Evolutionary conservation across 2,329 filamentous ascomycete genomes (phyloP).

Genomic region (Fusarium continuum): DNA sequence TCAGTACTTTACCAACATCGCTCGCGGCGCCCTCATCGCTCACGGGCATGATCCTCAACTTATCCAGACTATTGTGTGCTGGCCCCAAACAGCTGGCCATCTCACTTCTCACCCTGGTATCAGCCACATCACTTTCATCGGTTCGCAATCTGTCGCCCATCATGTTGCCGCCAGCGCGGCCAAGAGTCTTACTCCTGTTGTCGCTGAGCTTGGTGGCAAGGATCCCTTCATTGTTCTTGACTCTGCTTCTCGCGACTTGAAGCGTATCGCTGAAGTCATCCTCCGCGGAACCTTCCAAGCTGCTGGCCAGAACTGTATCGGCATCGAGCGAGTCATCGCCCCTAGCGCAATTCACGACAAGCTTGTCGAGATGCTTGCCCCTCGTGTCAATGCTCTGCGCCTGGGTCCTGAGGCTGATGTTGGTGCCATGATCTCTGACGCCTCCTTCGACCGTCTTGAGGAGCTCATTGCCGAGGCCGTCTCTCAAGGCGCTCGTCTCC

Average conservation of each 20-base stretch:
- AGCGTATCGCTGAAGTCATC: slow-evolving; percentile 80
- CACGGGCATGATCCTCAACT: slow-evolving; percentile 86
- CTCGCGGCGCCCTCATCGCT: slow-evolving; percentile 78
- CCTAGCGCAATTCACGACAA: slow-evolving; percentile 78
- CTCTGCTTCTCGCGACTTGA: slow-evolving; percentile 72
- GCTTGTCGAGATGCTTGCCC: slow-evolving; percentile 75
- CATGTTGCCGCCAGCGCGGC: slow-evolving; percentile 88
- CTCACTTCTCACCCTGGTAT: slow-evolving; percentile 87
- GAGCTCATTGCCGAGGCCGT: slow-evolving; percentile 80
- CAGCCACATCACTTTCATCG: slow-evolving; percentile 94
- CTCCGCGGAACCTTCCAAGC: slow-evolving; percentile 95
- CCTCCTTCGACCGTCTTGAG: slow-evolving; percentile 80
- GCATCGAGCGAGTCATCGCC: slow-evolving; percentile 91
- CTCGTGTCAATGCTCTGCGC: slow-evolving; percentile 77
- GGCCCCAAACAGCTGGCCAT: slow-evolving; percentile 82
- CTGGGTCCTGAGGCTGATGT: slow-evolving; percentile 83
- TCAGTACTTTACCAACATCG: slow-evolving; percentile 81
- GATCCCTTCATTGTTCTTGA: slow-evolving; percentile 92
- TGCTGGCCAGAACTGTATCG: slow-evolving; percentile 96
- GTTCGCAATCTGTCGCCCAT: slow-evolving; percentile 85
- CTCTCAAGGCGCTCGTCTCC: slow-evolving; percentile 77
- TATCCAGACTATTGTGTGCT: slow-evolving; percentile 86
- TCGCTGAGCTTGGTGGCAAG: slow-evolving; percentile 93
- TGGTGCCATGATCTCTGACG: slow-evolving; percentile 87
- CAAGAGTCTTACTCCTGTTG: slow-evolving; percentile 84